Conservation (phyloP, 805 yeast genomes). For the Schwanniomyces sp. region DNA sequence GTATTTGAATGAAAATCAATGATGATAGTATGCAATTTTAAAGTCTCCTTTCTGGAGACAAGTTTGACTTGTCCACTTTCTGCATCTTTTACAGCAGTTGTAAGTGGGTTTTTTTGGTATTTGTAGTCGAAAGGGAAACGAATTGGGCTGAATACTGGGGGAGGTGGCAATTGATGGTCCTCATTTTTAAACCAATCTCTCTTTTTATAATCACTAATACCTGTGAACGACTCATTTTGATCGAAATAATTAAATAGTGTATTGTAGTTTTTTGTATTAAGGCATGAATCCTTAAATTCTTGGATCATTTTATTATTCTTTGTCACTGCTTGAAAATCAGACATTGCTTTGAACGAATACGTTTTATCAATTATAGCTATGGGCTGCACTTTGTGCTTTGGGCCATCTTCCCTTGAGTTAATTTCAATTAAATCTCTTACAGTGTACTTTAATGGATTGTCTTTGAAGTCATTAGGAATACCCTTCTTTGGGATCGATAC, state of each 20-base stretch:
- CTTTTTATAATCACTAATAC: constrained; percentile 27
- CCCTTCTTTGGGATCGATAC: constrained; percentile 59
- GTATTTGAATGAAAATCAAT: constrained; percentile 45
- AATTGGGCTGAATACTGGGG: constrained; percentile 77
- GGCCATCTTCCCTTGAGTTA: constrained; percentile 26
- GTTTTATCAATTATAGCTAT: constrained; percentile 66
- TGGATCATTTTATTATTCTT: constrained; percentile 45
- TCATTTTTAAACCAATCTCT: constrained; percentile 24
- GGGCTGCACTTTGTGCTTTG: constrained; percentile 51
- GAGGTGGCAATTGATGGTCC: constrained; percentile 73
- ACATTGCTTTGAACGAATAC: constrained; percentile 77
- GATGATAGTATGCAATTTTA: constrained; percentile 54
- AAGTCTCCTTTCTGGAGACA: constrained; percentile 42
- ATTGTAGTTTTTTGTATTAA: constrained; percentile 22
- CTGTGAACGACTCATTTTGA: constrained; percentile 18
- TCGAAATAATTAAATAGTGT: constrained; percentile 25
- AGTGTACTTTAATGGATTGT: constrained; percentile 33
- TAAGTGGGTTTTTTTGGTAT: constrained; percentile 69
- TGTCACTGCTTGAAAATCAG: constrained; percentile 80
- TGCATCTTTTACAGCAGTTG: constrained; percentile 47
- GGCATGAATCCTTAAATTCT: constrained; percentile 24
- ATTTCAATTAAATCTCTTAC: constrained; percentile 39
- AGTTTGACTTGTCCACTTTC: constrained; percentile 60
- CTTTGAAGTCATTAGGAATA: constrained; percentile 35
- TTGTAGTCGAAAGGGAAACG: constrained; percentile 76